These are phyloP conservation scores for Candida fluviatilis DNA, from an alignment of 805 yeast genomes.

Conservation along the genomic window DNA sequence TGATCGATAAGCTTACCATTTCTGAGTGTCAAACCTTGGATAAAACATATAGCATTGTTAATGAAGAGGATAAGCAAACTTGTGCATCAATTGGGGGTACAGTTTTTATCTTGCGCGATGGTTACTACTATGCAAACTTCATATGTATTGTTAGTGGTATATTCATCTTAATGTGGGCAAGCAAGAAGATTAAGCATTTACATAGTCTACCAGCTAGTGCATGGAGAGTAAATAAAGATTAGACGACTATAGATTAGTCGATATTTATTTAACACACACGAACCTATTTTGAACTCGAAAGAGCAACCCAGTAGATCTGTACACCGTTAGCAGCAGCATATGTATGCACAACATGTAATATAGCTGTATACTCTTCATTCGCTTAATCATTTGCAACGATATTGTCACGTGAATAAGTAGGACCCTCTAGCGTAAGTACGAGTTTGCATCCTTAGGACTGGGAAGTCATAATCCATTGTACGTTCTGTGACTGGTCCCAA, in stretches of 20 bases:
- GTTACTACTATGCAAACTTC: conserved; percentile 75
- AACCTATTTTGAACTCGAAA: too few relatives aligned
- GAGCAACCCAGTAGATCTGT: too few relatives aligned
- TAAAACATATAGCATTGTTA: conserved; percentile 11
- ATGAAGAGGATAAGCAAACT: conserved; percentile 38
- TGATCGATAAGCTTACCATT: conserved; percentile 75
- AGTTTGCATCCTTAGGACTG: too few relatives aligned
- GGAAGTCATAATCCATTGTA: too few relatives aligned
- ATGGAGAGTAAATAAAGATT: conserved; percentile 57
- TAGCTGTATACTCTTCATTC: too few relatives aligned
- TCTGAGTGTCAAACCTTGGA: conserved; percentile 48
- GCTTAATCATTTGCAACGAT: too few relatives aligned
- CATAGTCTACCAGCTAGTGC: conserved; percentile 70
- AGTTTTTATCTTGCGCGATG: conserved; percentile 60
- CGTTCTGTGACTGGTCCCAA: too few relatives aligned
- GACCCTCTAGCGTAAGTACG: too few relatives aligned
- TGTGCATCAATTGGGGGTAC: conserved; percentile 56
- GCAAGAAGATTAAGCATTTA: conserved; percentile 53
- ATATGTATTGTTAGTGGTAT: conserved; percentile 70
- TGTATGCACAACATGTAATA: too few relatives aligned
- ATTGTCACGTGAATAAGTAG: too few relatives aligned
- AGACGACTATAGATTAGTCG: background rate
- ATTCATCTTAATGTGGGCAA: conserved; percentile 63
- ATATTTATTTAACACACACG: too few relatives aligned
- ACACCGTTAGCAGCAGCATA: too few relatives aligned